These are phyloP conservation scores for Fusarium brevicatenulatum DNA, from an alignment of 2,329 filamentous ascomycete genomes.

Conservation along the genomic window DNA sequence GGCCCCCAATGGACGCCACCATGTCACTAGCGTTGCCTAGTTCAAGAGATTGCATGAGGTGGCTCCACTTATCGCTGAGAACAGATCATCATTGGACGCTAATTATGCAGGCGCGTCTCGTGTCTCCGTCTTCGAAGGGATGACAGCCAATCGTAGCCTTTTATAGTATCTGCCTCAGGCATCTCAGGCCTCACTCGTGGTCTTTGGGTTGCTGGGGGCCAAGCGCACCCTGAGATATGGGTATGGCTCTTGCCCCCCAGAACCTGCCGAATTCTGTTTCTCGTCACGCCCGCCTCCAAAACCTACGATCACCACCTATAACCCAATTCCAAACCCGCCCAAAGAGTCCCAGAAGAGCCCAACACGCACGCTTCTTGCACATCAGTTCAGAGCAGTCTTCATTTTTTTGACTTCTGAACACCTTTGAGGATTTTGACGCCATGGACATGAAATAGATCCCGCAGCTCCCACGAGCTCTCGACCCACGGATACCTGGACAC, in stretches of 20 bases:
- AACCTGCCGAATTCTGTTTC: constrained; percentile 39
- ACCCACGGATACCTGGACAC: constrained; percentile 36
- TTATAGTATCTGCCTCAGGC: constrained; percentile 39
- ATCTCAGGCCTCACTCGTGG: constrained; percentile 35
- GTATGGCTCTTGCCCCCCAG: constrained; percentile 43
- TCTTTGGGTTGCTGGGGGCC: constrained; percentile 38
- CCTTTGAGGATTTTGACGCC: constrained; percentile 21
- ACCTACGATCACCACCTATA: constrained; percentile 32
- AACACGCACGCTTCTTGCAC: constrained; percentile 20
- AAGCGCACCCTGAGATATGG: constrained; percentile 39
- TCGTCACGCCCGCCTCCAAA: constrained; percentile 41
- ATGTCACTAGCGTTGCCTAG: constrained; percentile 11
- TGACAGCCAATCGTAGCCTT: constrained; percentile 30
- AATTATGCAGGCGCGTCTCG: constrained; percentile 38
- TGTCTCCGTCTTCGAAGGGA: constrained; percentile 17
- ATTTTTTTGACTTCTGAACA: constrained; percentile 36
- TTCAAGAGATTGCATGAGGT: constrained; percentile 28
- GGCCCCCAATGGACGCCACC: constrained; percentile 11
- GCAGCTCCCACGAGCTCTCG: constrained; percentile 43
- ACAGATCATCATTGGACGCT: constrained; percentile 28
- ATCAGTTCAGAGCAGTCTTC: constrained; percentile 37
- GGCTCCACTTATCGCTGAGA: constrained; percentile 5
- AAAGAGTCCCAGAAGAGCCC: constrained; percentile 24
- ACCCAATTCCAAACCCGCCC: constrained; percentile 16
- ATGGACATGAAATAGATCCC: constrained; percentile 44